phyloP scores from a whole-genome alignment of 192 early-diverging fungal species.

The Podila verticillata region DNA sequence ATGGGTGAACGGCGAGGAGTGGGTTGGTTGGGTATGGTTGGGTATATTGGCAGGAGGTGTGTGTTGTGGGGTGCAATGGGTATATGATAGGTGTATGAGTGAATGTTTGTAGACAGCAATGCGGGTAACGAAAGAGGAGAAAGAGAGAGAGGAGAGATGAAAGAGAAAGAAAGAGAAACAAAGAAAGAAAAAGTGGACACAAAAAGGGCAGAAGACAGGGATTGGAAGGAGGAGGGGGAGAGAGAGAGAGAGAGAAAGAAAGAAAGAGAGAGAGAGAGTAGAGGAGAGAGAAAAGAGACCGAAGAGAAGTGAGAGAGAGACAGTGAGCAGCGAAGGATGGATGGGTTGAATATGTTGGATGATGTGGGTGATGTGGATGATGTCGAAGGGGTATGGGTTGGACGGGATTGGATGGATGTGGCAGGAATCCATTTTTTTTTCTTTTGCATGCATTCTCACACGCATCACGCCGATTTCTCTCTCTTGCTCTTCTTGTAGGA shows the following conservation, averaged over 20 bases:
- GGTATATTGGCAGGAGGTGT: no score
- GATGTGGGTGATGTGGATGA: slow-evolving; percentile 2
- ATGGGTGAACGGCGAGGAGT: no score
- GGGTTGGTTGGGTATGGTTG: no score
- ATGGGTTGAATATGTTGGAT: neutral
- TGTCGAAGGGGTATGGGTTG: neutral
- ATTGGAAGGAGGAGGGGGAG: neutral
- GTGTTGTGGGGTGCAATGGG: no score
- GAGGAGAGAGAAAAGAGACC: neutral
- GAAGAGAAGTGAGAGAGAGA: slow-evolving; percentile 1
- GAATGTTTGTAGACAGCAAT: neutral
- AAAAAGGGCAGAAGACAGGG: neutral
- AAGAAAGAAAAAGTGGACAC: neutral
- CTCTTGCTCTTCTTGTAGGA: neutral
- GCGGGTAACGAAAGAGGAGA: neutral
- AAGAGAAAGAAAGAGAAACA: neutral
- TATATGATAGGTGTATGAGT: no score
- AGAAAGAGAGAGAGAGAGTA: neutral
- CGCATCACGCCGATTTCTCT: neutral
- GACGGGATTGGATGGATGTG: neutral
- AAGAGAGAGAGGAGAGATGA: neutral
- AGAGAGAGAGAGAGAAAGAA: slow-evolving; percentile 8
- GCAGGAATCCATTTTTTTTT: slow-evolving; percentile 1
- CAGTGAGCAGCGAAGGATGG: neutral
- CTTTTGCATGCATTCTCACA: neutral